These are phyloP conservation scores for Penicillium subrubescens DNA, from an alignment of 495 filamentous ascomycete species.

Conservation along the genomic window DNA sequence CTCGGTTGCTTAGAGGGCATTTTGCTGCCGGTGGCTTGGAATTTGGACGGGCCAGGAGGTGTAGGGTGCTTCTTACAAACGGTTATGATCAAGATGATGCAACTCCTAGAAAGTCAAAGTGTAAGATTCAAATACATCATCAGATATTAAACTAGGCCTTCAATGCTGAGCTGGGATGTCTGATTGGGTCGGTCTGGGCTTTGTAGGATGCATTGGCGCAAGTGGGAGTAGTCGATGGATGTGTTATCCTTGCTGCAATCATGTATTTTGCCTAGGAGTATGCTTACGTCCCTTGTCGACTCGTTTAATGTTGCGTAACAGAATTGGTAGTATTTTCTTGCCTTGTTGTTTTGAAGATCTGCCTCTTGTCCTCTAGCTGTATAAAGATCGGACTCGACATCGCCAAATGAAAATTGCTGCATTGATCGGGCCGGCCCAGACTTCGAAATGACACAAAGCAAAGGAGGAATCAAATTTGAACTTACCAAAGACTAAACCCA, in stretches of 20 bases:
- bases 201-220: not conserved
- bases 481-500: slow-evolving; percentile 58
- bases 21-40: not conserved
- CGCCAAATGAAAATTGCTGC: not conserved
- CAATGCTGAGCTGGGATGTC: not conserved
- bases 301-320: not conserved
- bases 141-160: not conserved
- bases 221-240: not conserved
- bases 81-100: slow-evolving; percentile 70
- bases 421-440: slow-evolving; percentile 8
- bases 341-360: not conserved
- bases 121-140: slow-evolving; percentile 31
- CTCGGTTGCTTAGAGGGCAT: not conserved
- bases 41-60: slow-evolving; percentile 21
- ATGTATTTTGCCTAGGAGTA: not conserved
- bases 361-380: not conserved
- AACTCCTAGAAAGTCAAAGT: slow-evolving; percentile 53
- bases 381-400: not conserved
- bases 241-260: not conserved
- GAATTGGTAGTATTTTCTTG: not conserved
- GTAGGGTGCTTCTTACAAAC: slow-evolving; percentile 43
- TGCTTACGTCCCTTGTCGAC: not conserved
- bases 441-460: slow-evolving; percentile 1
- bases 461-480: slow-evolving; percentile 1
- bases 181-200: not conserved